Percentiles rank a stretch among this genome's conserved stretches.
Conservation (phyloP, 805 yeast species). For the Maudiozyma saulgeensis region DNA sequence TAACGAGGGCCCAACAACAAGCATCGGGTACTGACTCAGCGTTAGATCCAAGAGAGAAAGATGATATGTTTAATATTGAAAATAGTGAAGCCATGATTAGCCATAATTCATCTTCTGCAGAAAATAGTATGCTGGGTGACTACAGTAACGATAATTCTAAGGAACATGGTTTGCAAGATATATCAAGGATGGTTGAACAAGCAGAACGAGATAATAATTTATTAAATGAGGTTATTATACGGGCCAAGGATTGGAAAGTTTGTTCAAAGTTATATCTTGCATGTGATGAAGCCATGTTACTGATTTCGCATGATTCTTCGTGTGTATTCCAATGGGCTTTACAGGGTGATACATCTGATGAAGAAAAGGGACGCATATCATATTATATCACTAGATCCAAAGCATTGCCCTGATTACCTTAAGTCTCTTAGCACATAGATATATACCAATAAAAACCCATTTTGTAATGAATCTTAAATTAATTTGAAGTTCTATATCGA, state of each 20-base stretch:
- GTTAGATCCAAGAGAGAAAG: neutral
- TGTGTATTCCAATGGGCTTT: conserved; percentile 58
- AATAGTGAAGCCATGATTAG: conserved; percentile 14
- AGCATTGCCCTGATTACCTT: conserved; percentile 10
- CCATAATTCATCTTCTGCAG: neutral
- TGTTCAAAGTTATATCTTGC: conserved; percentile 52
- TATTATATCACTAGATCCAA: conserved; percentile 41
- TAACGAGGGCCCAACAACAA: too few relatives aligned
- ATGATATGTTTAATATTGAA: conserved; percentile 14
- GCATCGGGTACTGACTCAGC: too few relatives aligned
- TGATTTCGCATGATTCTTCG: conserved; percentile 47
- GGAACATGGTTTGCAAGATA: conserved; percentile 7
- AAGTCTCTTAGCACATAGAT: neutral
- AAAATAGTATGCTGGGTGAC: neutral
- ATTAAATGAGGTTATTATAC: conserved; percentile 39
- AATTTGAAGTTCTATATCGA: too few relatives aligned
- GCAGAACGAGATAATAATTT: conserved; percentile 14
- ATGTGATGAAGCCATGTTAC: conserved; percentile 51
- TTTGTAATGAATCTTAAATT: neutral
- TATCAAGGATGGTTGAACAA: conserved; percentile 17
- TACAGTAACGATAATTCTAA: neutral
- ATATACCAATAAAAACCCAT: neutral
- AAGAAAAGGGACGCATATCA: conserved; percentile 54
- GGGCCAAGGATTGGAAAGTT: conserved; percentile 57
- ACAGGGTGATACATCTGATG: conserved; percentile 37